Percentiles rank a stretch among this genome's conserved stretches.
phyloP scores from a whole-genome alignment of 768 basidiomycete genomes.

The Candolleomyces efflorescens region DNA sequence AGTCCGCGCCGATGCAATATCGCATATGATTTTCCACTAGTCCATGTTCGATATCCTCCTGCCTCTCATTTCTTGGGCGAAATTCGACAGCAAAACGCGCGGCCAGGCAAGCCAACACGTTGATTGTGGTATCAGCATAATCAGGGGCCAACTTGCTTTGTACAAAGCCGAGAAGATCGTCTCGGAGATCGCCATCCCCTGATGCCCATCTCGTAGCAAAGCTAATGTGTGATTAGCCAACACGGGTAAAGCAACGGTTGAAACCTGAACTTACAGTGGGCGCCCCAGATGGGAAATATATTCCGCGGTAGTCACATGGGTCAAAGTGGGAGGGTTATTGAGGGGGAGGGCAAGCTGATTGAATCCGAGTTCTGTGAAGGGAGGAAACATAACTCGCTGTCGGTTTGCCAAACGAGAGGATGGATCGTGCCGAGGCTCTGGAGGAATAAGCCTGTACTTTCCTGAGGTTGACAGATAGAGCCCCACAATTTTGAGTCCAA shows the following conservation, averaged over 20 bases:
- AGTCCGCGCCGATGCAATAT: neutral
- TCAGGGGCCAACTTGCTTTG: neutral
- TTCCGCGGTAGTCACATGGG: neutral
- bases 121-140: neutral
- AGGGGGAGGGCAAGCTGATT: neutral
- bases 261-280: neutral
- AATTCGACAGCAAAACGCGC: neutral
- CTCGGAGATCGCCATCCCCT: neutral
- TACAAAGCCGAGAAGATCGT: neutral
- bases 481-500: neutral
- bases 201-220: neutral
- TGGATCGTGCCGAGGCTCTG: neutral
- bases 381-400: neutral
- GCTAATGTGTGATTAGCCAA: neutral
- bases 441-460: neutral
- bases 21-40: neutral
- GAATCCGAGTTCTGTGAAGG: neutral
- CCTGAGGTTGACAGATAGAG: neutral
- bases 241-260: neutral
- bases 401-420: neutral
- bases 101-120: neutral
- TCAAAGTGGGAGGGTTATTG: neutral
- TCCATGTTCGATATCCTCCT: neutral
- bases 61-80: neutral
- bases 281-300: neutral